Base-by-base conservation (phyloP, 208 protist species). In the Crithidia thermophila region DNA sequence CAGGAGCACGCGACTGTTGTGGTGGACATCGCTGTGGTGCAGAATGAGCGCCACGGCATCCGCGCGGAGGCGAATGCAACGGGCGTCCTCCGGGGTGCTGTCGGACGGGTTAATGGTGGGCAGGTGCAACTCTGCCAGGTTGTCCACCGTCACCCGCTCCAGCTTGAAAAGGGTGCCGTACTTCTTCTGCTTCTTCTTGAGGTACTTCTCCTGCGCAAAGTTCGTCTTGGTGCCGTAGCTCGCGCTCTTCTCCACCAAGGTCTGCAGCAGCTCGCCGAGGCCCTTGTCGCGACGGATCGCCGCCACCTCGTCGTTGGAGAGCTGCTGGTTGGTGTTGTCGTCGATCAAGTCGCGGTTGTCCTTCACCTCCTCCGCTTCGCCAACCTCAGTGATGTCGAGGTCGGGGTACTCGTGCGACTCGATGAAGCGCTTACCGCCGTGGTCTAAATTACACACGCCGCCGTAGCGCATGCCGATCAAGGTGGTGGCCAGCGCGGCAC, bases 191-290 rank as follows among this genome's bases (percentile, higher is more conserved):
- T 98, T 98, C 68, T 94, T 95, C 9, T 81, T 87, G 11, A 98
- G 69, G 67, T 97, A 98, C 69, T 98, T 98, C 57, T 97, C 89
- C 70, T 98, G 87, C 1, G 92, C 80, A 65, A 94, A 98, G 27
- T 75, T 77, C 13, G 94, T 97, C 67, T 98, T 98, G 37, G 67
- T 79, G 39, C 84, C 74, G 65, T 95, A 97, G 25, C 92, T 96
- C 20, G 70, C 55, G 56, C 91, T 97, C 65, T 93, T 91, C 61
- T 93, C 83, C 18, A 93, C 81, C 6, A 98, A 85, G 4, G 75
- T 78, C 34, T 74, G 79, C 31, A 97, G 77, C n/a, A 97, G 78
- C 33, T 72, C 82, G 37, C 87, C 87, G 4, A 94, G 53, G 16
- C 92, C 89, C 47, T 85, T 84, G 23, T 95, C 89, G 0, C 74